Conservation (phyloP, 768 basidiomycete species). For the Termitomyces heimii region DNA sequence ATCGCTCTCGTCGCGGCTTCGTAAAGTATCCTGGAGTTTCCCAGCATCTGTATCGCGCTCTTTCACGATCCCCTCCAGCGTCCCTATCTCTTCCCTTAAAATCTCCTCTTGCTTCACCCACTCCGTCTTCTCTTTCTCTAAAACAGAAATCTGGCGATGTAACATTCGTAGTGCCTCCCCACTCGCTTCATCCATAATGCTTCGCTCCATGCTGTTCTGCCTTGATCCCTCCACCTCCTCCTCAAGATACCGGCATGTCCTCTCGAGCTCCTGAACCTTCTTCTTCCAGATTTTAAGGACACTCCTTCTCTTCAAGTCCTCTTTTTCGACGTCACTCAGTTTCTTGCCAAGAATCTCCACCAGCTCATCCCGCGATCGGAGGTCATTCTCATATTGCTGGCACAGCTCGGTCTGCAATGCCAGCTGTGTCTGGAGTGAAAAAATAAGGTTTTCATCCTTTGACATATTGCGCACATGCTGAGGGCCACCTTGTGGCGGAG, state of each 20-base stretch:
- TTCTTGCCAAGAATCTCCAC: constrained; percentile 55
- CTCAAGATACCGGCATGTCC: constrained; percentile 59
- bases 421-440: constrained; percentile 69
- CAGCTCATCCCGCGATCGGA: constrained; percentile 67
- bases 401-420: constrained; percentile 71
- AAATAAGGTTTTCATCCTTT: constrained; percentile 66
- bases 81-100: constrained; percentile 39
- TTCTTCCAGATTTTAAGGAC: constrained; percentile 64
- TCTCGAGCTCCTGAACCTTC: constrained; percentile 71
- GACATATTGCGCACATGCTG: constrained; percentile 55
- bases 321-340: constrained; percentile 50
- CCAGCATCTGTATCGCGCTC: constrained; percentile 37
- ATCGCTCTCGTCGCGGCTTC: constrained; percentile 47
- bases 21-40: constrained; percentile 37
- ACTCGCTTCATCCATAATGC: constrained; percentile 81
- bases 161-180: constrained; percentile 74
- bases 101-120: constrained; percentile 35
- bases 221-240: constrained; percentile 86
- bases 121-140: constrained; percentile 62
- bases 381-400: constrained; percentile 70
- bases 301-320: constrained; percentile 52
- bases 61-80: constrained; percentile 42
- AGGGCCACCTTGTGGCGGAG: constrained; percentile 43
- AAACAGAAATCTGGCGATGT: constrained; percentile 70
- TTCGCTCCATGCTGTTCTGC: constrained; percentile 74